These are phyloP conservation scores for Monilinia laxa DNA, from an alignment of 2,329 filamentous ascomycete species.

Conservation along the genomic window DNA sequence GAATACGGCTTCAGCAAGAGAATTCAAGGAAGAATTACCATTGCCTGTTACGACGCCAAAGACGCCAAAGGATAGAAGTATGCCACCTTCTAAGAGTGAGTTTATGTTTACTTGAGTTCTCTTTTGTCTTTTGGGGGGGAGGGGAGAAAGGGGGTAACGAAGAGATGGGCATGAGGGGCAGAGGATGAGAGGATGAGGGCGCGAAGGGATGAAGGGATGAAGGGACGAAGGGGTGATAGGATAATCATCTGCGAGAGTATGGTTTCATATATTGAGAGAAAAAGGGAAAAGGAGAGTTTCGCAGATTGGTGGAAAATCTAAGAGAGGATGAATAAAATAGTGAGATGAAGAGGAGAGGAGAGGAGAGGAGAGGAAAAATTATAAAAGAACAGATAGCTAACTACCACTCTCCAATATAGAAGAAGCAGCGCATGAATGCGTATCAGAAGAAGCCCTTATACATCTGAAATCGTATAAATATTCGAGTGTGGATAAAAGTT, in stretches of 20 bases:
- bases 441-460: constrained; percentile 86
- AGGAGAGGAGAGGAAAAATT: neutral
- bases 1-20: constrained; percentile 29
- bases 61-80: constrained; percentile 31
- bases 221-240: neutral
- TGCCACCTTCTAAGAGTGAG: constrained; percentile 42
- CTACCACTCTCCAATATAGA: constrained; percentile 39
- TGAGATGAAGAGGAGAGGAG: neutral
- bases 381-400: constrained; percentile 15
- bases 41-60: constrained; percentile 38
- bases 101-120: neutral
- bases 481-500: constrained; percentile 93
- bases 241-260: neutral
- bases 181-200: neutral
- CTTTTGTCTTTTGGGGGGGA: neutral
- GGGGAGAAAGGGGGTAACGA: neutral
- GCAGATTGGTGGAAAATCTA: too few relatives aligned
- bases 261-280: neutral
- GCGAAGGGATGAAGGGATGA: neutral
- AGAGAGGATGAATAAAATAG: neutral
- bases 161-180: neutral
- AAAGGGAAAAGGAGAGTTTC: too few relatives aligned
- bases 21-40: constrained; percentile 31
- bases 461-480: constrained; percentile 98
- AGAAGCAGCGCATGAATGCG: constrained; percentile 63